Base-by-base conservation (phyloP, 352 stramenopile species). In the Ophiocytium majus region DNA sequence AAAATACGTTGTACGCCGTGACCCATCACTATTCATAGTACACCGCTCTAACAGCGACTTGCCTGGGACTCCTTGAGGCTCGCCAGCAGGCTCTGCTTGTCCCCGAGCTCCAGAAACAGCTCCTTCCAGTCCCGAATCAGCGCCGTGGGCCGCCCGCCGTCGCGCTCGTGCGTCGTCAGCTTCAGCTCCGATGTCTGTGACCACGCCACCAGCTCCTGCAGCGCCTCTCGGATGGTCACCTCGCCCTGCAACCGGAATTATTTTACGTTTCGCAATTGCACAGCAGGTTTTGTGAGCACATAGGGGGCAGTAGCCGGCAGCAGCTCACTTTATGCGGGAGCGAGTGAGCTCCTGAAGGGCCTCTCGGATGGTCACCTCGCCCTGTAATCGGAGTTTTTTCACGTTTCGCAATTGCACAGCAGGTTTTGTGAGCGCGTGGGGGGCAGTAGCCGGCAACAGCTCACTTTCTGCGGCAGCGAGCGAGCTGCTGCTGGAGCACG, bases 81-180 rank as follows among this genome's bases (percentile, higher is more conserved):
- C 0, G 92, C 93, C 1, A 98, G 87, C 14, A 98, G 90, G 19
- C 92, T 96, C 86, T 98, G 95, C 85, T 98, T 98, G 89, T 98
- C 95, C 0, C 94, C 95, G 0, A 98, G 86, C 28, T 95, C 94
- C 1, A 98, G 91, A n/a, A 95, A 95, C 28, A 98, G 89, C 57
- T 98, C 94, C 76, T 97, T 97, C 85, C 95, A 98, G 86, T 98
- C 95, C 76, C 96, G 96, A 89, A 98, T 98, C 82, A 98, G 95
- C 1, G 92, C 91, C 0, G 96, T 96, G 0, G 85, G 86, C 9
- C 91, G 87, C 0, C 89, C 91, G 28, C 93, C 92, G 76, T 97
- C 93, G 37, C 32, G 31, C 80, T 97, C 94, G 82, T 97, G 94
- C 1, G 91, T 82, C 0, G 97, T 85, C 19, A 98, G 83, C 28